Conservation (phyloP, 2,329 filamentous ascomycete species). For the Penicillium sp. region DNA sequence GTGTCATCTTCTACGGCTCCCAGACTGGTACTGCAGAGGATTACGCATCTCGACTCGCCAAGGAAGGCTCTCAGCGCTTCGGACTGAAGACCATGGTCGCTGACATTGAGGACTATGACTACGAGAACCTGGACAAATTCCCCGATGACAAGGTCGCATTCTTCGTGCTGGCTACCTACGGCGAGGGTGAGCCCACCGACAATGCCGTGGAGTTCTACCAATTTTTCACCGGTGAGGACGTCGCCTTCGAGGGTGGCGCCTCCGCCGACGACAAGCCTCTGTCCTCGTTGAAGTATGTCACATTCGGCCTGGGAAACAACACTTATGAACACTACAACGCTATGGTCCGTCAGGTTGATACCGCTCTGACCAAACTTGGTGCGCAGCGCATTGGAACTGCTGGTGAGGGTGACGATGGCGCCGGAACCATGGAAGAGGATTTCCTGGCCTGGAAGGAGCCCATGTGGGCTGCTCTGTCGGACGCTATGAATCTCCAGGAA, state of each 20-base stretch:
- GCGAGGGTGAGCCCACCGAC: slow-evolving; percentile 96
- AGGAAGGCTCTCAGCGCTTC: slow-evolving; percentile 95
- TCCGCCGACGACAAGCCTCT: slow-evolving; percentile 68
- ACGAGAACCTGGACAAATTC: slow-evolving; percentile 85
- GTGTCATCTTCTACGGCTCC: slow-evolving; percentile 96
- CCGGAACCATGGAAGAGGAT: slow-evolving; percentile 99
- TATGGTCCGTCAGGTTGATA: slow-evolving; percentile 91
- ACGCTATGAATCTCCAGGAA: slow-evolving; percentile 86
- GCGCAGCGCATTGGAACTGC: slow-evolving; percentile 80
- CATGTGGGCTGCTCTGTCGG: slow-evolving; percentile 87
- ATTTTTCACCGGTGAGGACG: slow-evolving; percentile 79
- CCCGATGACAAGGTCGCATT: slow-evolving; percentile 88
- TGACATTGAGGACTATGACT: slow-evolving; percentile 97
- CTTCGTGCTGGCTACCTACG: slow-evolving; percentile 96
- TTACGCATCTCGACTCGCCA: slow-evolving; percentile 91
- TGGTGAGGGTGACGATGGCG: slow-evolving; percentile 95
- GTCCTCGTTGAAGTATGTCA: slow-evolving; percentile 82
- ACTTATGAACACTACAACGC: slow-evolving; percentile 99
- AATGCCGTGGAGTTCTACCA: slow-evolving; percentile 99
- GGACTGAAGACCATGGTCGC: slow-evolving; percentile 98
- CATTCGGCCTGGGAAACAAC: slow-evolving; percentile 97
- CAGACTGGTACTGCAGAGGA: slow-evolving; percentile 98
- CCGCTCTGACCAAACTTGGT: slow-evolving; percentile 76
- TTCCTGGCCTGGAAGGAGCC: slow-evolving; percentile 99
- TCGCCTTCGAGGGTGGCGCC: slow-evolving; percentile 71